These are phyloP conservation scores for Aspergillus brunneoviolaceus DNA, from an alignment of 2,329 filamentous ascomycete genomes.

Conservation along the genomic window DNA sequence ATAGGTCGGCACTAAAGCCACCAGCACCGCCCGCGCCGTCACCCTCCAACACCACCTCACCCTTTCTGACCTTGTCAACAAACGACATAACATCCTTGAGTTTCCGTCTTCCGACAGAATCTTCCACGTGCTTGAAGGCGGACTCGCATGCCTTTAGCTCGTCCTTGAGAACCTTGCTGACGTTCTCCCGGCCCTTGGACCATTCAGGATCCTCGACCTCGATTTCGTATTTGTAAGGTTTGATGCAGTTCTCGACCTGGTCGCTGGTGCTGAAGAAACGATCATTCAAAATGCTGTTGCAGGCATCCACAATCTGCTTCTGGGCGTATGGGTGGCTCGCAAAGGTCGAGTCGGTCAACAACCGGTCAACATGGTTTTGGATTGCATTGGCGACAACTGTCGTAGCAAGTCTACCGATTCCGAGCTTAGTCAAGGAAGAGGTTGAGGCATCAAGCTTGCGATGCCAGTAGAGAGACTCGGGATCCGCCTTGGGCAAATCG, in stretches of 20 bases:
- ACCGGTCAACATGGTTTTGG: conserved; percentile 75
- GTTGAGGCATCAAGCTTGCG: conserved; percentile 90
- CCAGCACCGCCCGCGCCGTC: conserved; percentile 82
- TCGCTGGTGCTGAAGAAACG: conserved; percentile 96
- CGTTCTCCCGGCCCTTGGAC: conserved; percentile 79
- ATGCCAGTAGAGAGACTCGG: conserved; percentile 86
- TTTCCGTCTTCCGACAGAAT: conserved; percentile 75
- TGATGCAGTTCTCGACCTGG: conserved; percentile 98
- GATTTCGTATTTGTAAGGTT: conserved; percentile 97
- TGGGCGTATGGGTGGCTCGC: conserved; percentile 86
- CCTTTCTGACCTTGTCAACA: conserved; percentile 84
- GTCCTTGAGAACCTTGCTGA: conserved; percentile 75
- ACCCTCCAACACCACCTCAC: conserved; percentile 80
- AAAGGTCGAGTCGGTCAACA: conserved; percentile 81
- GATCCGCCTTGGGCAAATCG: conserved; percentile 79
- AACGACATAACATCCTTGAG: conserved; percentile 86
- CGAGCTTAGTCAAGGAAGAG: conserved; percentile 87
- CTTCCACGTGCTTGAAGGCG: conserved; percentile 74
- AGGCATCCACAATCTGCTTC: conserved; percentile 88
- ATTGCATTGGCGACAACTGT: conserved; percentile 87
- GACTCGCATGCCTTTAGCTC: conserved; percentile 82
- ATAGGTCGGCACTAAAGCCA: conserved; percentile 83
- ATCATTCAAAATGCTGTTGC: conserved; percentile 85
- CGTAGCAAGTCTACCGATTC: conserved; percentile 87
- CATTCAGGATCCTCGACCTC: conserved; percentile 92